Base-by-base conservation (phyloP, 495 filamentous ascomycete genomes). In the Trichoderma gamsii region DNA sequence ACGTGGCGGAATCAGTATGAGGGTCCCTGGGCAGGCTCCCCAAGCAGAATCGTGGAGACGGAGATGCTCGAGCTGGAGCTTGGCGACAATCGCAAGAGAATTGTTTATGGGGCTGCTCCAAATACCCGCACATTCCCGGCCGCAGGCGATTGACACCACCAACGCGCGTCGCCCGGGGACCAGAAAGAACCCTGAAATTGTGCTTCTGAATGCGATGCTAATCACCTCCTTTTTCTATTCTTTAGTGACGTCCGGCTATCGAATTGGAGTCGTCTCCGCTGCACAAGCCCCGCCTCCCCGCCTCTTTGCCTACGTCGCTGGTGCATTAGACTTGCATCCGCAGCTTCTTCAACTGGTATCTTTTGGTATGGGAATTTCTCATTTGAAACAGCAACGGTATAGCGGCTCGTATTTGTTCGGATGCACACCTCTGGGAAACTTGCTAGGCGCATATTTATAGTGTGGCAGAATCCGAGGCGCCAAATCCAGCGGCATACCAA, bases 231-330 rank as follows among this genome's bases (percentile, higher is more conserved):
- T 29, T 56, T 32, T 38, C 8, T 23, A 61, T 4, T 8, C 27
- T 61, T 23, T 61, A 61, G 56, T 61, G 56, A 61, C 56, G 25
- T 21, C 16, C 15, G 13, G 16, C 16, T 15, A 32, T 61, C 56
- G 56, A 61, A 61, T 61, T 61, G 56, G 56, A 61, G 16, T 32
- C 72, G 52, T 71, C 69, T 69, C 69, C 69, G 67, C 69, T 65
- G 63, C 69, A 67, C 41, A 51, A 72, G 72, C 71, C 69, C 67
- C 70, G 69, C 69, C 67, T 70, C 69, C 65, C 69, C 72, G 69
- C 69, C 59, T 65, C 69, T 67, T 67, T 68, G 72, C 66, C 56
- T 61, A 61, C 56, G 56, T 61, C 29, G 23, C 27, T 61, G 56
- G 27, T 61, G 56, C 56, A 61, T 29, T 61, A 61, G 56, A 61